Evolutionary conservation across 345 rosid genomes (phyloP).

Genomic region (Conringia planisiliqua): DNA sequence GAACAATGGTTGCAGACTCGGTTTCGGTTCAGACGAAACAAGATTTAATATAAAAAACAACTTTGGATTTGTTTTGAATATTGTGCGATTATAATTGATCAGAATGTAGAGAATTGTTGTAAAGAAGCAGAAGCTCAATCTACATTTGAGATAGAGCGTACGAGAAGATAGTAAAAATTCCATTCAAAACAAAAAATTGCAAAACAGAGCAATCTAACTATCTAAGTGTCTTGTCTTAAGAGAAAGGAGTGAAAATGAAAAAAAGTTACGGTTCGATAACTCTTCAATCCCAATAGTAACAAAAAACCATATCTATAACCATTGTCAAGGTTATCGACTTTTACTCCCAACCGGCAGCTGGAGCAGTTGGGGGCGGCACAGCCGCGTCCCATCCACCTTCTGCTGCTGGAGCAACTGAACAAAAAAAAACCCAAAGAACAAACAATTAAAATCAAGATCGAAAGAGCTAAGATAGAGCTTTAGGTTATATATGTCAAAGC

Average conservation of each 20-base stretch:
- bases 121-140: no score
- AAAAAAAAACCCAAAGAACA: not conserved
- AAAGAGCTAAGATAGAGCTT: not conserved
- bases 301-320: constrained; percentile 19
- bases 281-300: constrained; percentile 17
- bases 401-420: constrained; percentile 21
- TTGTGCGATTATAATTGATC: not conserved
- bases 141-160: no score
- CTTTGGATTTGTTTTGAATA: not conserved
- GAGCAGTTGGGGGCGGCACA: constrained; percentile 27
- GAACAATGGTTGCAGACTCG: no score
- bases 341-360: constrained; percentile 46
- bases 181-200: constrained; percentile 14
- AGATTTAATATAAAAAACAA: no score
- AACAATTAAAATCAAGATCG: not conserved
- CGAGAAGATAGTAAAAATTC: not conserved
- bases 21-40: no score
- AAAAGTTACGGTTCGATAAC: constrained; percentile 20
- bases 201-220: constrained; percentile 24
- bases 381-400: constrained; percentile 55
- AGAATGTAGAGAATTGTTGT: not conserved
- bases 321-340: not conserved
- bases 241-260: constrained; percentile 13
- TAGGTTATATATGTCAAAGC: not conserved
- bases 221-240: constrained; percentile 9